Evolutionary conservation across 495 filamentous ascomycete genomes (phyloP).

Genomic region (Parmelia sp.): DNA sequence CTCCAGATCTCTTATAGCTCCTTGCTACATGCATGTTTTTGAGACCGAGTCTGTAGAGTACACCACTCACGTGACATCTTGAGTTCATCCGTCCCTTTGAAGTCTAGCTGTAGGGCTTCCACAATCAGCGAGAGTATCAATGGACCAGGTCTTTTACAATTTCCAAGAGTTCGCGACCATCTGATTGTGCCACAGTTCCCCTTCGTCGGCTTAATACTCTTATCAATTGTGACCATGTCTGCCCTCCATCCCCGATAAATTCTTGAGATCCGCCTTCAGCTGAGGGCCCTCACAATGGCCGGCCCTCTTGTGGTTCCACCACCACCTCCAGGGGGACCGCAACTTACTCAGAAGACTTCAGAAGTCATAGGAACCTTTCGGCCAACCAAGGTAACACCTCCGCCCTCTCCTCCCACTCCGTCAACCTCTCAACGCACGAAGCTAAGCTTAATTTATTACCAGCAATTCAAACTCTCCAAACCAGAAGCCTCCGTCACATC

Average conservation of each 20-base stretch:
- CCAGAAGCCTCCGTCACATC: constrained; percentile 49
- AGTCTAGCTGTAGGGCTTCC: constrained; percentile 13
- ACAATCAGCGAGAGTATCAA: background rate
- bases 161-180: no score
- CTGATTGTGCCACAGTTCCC: no score
- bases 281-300: constrained; percentile 14
- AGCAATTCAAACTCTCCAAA: constrained; percentile 26
- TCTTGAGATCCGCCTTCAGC: background rate
- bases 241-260: background rate
- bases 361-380: constrained; percentile 44
- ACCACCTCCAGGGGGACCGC: constrained; percentile 30
- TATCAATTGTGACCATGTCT: no score
- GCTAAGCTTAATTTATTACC: background rate
- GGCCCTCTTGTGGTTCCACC: constrained; percentile 27
- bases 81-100: background rate
- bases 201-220: no score
- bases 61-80: no score
- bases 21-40: no score
- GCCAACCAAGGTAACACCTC: constrained; percentile 39
- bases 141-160: background rate
- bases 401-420: background rate
- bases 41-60: no score
- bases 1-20: no score
- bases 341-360: constrained; percentile 38
- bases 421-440: background rate